These are phyloP conservation scores for Botrytis fragariae DNA, from an alignment of 2,329 filamentous ascomycete species.

Conservation along the genomic window DNA sequence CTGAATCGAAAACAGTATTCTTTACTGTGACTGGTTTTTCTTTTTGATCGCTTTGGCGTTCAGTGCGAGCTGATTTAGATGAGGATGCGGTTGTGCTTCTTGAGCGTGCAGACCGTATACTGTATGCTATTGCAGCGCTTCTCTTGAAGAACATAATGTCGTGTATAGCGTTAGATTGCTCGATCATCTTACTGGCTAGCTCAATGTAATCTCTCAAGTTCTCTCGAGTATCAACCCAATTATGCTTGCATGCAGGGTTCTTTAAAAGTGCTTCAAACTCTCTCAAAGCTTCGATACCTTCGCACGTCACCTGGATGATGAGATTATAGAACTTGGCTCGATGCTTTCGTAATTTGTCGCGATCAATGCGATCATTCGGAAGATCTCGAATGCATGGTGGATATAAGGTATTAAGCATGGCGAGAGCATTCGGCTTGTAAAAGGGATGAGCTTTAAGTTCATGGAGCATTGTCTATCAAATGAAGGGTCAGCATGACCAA, in stretches of 20 bases:
- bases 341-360: conserved; percentile 26
- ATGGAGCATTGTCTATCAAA: conserved; percentile 31
- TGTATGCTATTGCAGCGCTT: neutral
- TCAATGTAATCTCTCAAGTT: conserved; percentile 29
- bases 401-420: conserved; percentile 37
- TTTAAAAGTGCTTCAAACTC: conserved; percentile 26
- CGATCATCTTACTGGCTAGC: conserved; percentile 31
- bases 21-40: neutral
- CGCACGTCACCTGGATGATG: conserved; percentile 25
- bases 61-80: neutral
- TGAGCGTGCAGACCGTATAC: neutral
- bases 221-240: conserved; percentile 25
- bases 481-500: conserved; percentile 14
- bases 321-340: conserved; percentile 31
- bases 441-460: conserved; percentile 27
- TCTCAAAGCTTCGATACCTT: conserved; percentile 23
- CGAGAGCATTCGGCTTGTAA: conserved; percentile 30
- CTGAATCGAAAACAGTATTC: neutral
- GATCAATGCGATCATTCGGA: conserved; percentile 28
- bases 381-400: conserved; percentile 31
- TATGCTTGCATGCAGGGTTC: conserved; percentile 25
- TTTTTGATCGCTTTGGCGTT: neutral
- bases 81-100: neutral
- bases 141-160: conserved; percentile 24
- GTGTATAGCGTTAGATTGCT: conserved; percentile 26